Evolutionary conservation across 345 rosid genomes (phyloP), one percentile per base, ranked within the genome.

Genomic region (Luvunga scandens): DNA sequence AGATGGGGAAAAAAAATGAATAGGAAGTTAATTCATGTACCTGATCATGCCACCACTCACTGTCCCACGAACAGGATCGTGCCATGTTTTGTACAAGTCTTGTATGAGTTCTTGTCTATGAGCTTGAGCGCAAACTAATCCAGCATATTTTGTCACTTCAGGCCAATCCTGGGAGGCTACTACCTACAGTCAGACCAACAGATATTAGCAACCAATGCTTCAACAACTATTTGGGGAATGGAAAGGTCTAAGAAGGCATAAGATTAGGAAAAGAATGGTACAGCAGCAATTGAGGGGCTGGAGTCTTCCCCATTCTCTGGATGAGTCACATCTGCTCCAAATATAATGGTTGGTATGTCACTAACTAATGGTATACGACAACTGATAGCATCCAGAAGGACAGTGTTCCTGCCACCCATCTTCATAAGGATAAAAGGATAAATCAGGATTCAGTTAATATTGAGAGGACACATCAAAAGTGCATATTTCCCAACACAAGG

Each of bases 121-220:
- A 89, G 99, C 98, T 89, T 96, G 99, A 83, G 99, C 98, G 85
- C 99, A 96, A 69, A 96, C 99, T 36, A 96, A 82, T 76, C 99
- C 99, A 0, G 98, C 99, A 73, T 96, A 96, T 79, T 96, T 96
- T 38, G 99, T 96, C 67, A 96, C 99, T 88, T 96, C 99, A 59
- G 99, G 99, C 99, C 99, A 96, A 83, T 96, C 99, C 81, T 96
- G 99, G 60, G 99, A 96, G 78, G 99, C 99, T 75, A 96, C 99
- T 45, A 96, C 99, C 99, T 96, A 81, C 72, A 86, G 45, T 59
- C 45, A 30, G 76, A 79, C 30, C 76, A 65, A 38, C 21, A 72
- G 48, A 25, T 48, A 73, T 83, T 60, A 83, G 69, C 67, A 80
- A 22, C 76, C 33, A 10, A 7, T 59, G 30, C 69, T 56, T 56